These are phyloP conservation scores for Eucalyptus coolabah DNA, from an alignment of 345 rosid species.

Conservation along the genomic window DNA sequence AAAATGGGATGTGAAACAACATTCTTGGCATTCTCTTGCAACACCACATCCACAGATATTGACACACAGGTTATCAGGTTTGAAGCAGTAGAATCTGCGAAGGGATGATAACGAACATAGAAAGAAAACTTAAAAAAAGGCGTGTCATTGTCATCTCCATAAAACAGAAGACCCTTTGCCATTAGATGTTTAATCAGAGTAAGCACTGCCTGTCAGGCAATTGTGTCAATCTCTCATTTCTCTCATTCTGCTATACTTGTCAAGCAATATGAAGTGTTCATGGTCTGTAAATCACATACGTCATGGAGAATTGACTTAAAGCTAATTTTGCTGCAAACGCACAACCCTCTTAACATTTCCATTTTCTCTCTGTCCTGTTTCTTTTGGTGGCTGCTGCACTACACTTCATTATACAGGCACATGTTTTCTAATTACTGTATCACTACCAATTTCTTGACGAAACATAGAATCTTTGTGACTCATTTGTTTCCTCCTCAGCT, in stretches of 20 bases:
- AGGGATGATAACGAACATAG: not conserved
- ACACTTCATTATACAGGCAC: not conserved
- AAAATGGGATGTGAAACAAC: not conserved
- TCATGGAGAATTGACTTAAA: not conserved
- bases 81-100: not conserved
- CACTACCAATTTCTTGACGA: not conserved
- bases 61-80: not conserved
- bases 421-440: not conserved
- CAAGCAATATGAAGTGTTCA: not conserved
- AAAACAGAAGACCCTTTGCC: not conserved
- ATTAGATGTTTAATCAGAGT: not conserved
- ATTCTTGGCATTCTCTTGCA: not conserved
- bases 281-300: not conserved
- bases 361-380: not conserved
- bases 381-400: not conserved
- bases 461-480: not conserved
- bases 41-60: not conserved
- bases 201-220: not conserved
- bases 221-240: not conserved
- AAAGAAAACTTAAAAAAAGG: not conserved
- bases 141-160: not conserved
- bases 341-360: not conserved
- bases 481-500: not conserved
- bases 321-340: not conserved
- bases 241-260: not conserved